Evolutionary conservation across 192 early-diverging fungal species (phyloP), one percentile per base, ranked within the genome.

Genomic region (Podila epigama): DNA sequence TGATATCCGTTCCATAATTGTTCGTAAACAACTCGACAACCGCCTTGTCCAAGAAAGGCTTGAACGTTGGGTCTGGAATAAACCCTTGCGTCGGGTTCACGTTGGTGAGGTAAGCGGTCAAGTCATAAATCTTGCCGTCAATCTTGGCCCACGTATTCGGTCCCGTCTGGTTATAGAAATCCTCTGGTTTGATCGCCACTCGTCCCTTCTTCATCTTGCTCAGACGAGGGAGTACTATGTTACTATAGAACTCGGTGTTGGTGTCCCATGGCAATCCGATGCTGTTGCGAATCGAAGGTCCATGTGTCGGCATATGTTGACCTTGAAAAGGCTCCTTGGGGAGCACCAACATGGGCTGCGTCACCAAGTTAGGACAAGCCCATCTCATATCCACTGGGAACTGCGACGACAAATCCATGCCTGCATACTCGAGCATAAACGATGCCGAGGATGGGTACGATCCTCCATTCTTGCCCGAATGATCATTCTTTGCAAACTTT

Each of bases 151-250:
- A 83, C 0, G 20, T 70, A 59, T 77, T 69, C 61, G 82, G 27
- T 58, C 88, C 85, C 60, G 87, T 62, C 62, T 83, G 50, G 12
- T 64, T 69, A 7, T n/a, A 5, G 12, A 92, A 81, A 34, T 84
- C 69, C 29, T 88, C 85, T 18, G 92, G 56, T 53, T 90, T 81
- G 75, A 92, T 92, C 12, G 95, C 91, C 44, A 91, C 79, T 42
- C 87, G 87, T 41, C 94, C 85, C 22, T 87, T 83, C 41, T 79
- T 79, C 61, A 89, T 85, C 9, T 81, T 37, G 33, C 62, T 80
- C 28, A 92, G 77, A 27, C 73, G 80, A 20, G 85, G 85, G 16
- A 84, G 28, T 16, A 80, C 75, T 0, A 58, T 80, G 28, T 81
- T 34, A 20, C 29, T 37, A 36, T 87, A 87, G 65, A 68, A 87